A percentile compares a stretch with the other conserved stretches of the same genome.
phyloP scores from a whole-genome alignment of 225 moss, liverwort and hornwort species.

The Neckera pumila region DNA sequence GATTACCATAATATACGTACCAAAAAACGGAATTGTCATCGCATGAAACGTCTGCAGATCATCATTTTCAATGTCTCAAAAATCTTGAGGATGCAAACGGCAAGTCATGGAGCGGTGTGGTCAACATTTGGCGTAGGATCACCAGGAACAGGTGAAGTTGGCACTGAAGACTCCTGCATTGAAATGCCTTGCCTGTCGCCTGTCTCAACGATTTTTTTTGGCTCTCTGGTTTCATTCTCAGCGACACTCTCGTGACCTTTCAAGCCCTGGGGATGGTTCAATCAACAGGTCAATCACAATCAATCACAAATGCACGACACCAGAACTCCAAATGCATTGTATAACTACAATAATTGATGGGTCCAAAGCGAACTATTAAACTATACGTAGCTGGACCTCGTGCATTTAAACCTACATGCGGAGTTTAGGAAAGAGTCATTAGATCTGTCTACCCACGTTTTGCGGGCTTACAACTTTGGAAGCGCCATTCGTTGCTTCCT shows the following conservation, averaged over 20 bases:
- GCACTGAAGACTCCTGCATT: background rate
- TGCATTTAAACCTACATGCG: background rate
- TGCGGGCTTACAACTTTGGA: slow-evolving; percentile 14
- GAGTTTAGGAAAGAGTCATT: background rate
- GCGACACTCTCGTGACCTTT: background rate
- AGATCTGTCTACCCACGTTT: background rate
- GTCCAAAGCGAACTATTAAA: background rate
- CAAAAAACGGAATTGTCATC: background rate
- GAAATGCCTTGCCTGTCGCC: slow-evolving; percentile 26
- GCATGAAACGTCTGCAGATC: background rate
- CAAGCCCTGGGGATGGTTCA: slow-evolving; percentile 3
- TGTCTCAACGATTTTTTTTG: background rate
- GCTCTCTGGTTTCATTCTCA: background rate
- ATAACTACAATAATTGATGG: background rate
- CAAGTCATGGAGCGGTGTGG: slow-evolving; percentile 26
- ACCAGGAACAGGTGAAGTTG: slow-evolving; percentile 33
- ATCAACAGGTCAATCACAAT: background rate
- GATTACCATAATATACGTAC: background rate
- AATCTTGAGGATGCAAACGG: slow-evolving; percentile 5
- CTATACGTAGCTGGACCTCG: background rate
- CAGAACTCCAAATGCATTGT: background rate
- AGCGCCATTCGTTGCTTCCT: slow-evolving; percentile 7
- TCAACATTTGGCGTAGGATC: slow-evolving; percentile 22
- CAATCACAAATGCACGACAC: background rate
- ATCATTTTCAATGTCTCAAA: background rate